Evolutionary conservation across 2,329 filamentous ascomycete species (phyloP), one percentile per base, ranked within the genome.

Genomic region (Epichloe aotearoae): DNA sequence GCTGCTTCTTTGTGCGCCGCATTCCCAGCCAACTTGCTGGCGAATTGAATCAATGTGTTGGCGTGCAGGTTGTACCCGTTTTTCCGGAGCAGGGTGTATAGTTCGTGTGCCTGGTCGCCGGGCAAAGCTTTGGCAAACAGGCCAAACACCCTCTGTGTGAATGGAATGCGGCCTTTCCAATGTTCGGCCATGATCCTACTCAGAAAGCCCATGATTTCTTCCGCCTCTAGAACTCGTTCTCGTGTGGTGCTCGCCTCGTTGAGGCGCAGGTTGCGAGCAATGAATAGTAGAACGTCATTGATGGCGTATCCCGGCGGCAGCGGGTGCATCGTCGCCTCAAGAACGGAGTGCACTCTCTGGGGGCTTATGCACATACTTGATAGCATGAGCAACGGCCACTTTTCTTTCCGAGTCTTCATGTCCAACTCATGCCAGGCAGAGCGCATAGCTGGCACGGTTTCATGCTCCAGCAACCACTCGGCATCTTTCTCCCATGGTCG

Each of bases 1-100:
- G 76, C 65, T 17, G 52, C 51, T 2, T 59, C 68, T 54, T 76
- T 77, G 57, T 71, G 63, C 4, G 57, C 53, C 12, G 58, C 55
- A 8, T 61, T 58, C 44, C 61, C 60, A 1, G 76, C 73, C 26
- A 83, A 59, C 3, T 63, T 67, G 41, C 62, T 63, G 3, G 74
- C 74, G 42, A 78, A 68, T 2, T 76, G 72, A 2, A 77, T 58
- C 15, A 67, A 60, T 0, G 76, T 79, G 53, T 73, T 62, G 10
- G 56, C 54, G 43, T 72, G 66, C 4, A 76, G 52, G 4, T 55
- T 54, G 26, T 66, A 60, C 0, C 55, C 52, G 7, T 59, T 55
- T 17, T 55, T 52, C 5, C 54, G 50, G 8, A 76, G 55, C 8
- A 66, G 59, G 3, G 56, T 52, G 51, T 71, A 70, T 1, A 76